Conservation (phyloP, 2,329 filamentous ascomycete genomes). For the Sporothrix variecibatus region DNA sequence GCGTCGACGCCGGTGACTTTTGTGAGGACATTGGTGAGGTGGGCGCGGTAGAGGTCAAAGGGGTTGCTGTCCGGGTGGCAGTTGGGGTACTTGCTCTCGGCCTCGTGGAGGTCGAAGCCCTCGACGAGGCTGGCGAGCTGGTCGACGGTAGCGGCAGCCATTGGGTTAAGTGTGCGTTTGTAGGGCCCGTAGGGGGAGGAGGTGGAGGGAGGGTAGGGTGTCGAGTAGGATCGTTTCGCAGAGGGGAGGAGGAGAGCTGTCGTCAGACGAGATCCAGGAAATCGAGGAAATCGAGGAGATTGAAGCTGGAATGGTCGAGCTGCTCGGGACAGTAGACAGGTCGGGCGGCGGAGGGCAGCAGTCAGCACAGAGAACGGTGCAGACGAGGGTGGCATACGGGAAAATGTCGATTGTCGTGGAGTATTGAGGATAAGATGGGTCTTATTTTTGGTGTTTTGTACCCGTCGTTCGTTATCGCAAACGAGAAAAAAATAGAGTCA, state of each 20-base stretch:
- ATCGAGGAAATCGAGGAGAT: background rate
- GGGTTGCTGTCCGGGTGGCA: conserved; percentile 71
- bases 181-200: background rate
- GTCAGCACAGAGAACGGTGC: conserved; percentile 18
- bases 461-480: conserved; percentile 18
- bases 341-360: conserved; percentile 16
- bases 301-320: background rate
- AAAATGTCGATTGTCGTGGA: background rate
- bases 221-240: background rate
- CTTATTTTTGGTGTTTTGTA: background rate
- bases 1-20: conserved; percentile 70
- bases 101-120: conserved; percentile 41
- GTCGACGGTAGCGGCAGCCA: conserved; percentile 34
- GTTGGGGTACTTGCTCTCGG: conserved; percentile 51
- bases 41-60: conserved; percentile 76
- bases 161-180: conserved; percentile 9
- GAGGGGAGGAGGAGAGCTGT: background rate
- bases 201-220: conserved; percentile 2
- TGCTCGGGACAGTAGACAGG: background rate
- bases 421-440: background rate
- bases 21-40: conserved; percentile 69
- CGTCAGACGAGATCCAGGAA: background rate
- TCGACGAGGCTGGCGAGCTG: conserved; percentile 40
- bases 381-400: conserved; percentile 22
- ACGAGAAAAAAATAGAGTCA: conserved; percentile 12